phyloP scores from a whole-genome alignment of 345 rosid species.

The Sapria himalayana region DNA sequence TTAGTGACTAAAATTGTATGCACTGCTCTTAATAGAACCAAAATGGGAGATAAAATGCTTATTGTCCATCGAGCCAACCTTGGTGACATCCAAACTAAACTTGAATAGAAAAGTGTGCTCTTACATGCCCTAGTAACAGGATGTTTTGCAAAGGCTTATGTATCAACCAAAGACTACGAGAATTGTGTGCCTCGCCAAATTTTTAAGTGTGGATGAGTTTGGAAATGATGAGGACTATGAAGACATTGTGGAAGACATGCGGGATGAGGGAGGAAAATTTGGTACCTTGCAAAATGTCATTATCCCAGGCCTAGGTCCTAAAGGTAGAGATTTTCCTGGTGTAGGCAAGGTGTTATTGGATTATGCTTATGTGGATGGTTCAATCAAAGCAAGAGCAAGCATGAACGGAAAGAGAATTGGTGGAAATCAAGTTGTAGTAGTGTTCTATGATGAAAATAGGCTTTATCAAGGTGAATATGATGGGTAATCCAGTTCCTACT shows the following conservation, averaged over 20 bases:
- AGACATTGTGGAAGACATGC: constrained; percentile 94
- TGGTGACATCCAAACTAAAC: constrained; percentile 74
- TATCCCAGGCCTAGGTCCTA: constrained; percentile 64
- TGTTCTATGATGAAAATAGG: constrained; percentile 47
- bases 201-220: constrained; percentile 47
- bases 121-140: constrained; percentile 94
- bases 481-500: constrained; percentile 12
- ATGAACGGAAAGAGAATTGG: constrained; percentile 78
- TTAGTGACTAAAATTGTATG: constrained; percentile 96
- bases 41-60: constrained; percentile 98
- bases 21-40: constrained; percentile 82
- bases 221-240: constrained; percentile 79
- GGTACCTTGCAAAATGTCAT: constrained; percentile 60
- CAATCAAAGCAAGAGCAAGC: constrained; percentile 38
- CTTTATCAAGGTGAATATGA: constrained; percentile 60
- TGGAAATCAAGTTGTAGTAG: constrained; percentile 61
- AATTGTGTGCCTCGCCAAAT: constrained; percentile 83
- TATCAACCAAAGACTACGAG: constrained; percentile 61
- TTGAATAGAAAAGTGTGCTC: constrained; percentile 75
- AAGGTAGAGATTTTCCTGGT: too few species aligned
- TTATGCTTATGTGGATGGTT: constrained; percentile 44
- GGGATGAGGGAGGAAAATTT: constrained; percentile 73
- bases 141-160: constrained; percentile 72
- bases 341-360: constrained; percentile 78
- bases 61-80: constrained; percentile 90